Evolutionary conservation across 345 rosid genomes (phyloP), one percentile per base, ranked within the genome.

Genomic region (Microcos paniculata): DNA sequence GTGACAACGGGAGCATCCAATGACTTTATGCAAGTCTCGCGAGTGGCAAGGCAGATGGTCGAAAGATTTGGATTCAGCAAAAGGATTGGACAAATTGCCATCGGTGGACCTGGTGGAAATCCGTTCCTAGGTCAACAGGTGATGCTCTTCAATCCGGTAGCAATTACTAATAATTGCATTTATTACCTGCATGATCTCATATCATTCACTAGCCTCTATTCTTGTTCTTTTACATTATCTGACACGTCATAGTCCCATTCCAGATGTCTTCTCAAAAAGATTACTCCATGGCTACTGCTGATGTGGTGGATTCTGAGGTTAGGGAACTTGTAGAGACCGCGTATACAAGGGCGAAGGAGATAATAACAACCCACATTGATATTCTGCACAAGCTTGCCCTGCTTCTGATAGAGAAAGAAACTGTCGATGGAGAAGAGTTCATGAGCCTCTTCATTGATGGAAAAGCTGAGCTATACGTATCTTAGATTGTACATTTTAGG

Each of bases 21-120:
- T 42, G 98, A 96, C 84, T 93, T 96, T 87, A 93, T 96, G 98
- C 96, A 93, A 89, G 99, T 96, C 46, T 96, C 98, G 21, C 85
- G 98, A 38, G 99, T 96, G 68, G 99, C 99, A n/a, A 89, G 99
- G 76, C 99, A 96, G 83, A 96, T 96, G 99, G 93, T 96, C 14
- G 98, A 96, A 87, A 90, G 99, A 77, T 93, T 92, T 56, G 98
- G 98, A 9, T 92, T 96, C 88, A 93, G 98, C 88, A 96, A 92
- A 82, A 96, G 92, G 88, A 96, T 96, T 49, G 99, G 99, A 45
- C 98, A 96, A 82, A 84, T 96, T 67, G 99, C 98, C 16, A 90
- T 96, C 55, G 98, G 98, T 11, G 96, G 96, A 71, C 83, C 90
- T 43, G 99, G 99, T 70, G 99, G 99, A 79, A 92, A 96, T 65